Base-by-base conservation (phyloP, 768 basidiomycete genomes). In the Hebeloma cylindrosporum region DNA sequence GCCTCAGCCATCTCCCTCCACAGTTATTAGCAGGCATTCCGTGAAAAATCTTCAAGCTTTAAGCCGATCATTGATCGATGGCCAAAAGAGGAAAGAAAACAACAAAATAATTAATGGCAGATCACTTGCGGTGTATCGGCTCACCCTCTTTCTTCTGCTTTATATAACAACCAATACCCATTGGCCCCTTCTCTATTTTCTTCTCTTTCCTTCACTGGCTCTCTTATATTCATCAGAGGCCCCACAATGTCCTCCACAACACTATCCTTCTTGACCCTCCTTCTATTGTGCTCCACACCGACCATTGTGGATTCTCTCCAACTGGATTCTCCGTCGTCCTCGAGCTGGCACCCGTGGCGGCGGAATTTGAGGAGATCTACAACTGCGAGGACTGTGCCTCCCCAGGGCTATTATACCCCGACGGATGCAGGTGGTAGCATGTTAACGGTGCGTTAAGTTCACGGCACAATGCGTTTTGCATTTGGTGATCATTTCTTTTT, bases 391-490 rank as follows among this genome's bases (percentile, higher is more conserved):
- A 68, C 62, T 42, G 69, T 78, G 10, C 78, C 83, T 3, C 48
- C 71, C 5, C 58, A 62, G 30, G 88, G 87, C 2, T 93, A 75
- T 60, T 82, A 76, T 51, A 68, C 77, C 48, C 86, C 88, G 1
- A 43, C 59, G 6, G 54, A 63, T 7, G 66, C 59, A 27, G 85
- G 86, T 4, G 91, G 91, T 0, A 74, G 71, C 47, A 78, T 85
- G 78, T 65, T 91, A 3, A 85, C 86, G 14, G 89, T 91, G 53
- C 45, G 86, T 69, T 18, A 14, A 38, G 39, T 33, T 44, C 43
- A n/a, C n/a, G n/a, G n/a, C n/a, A n/a, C n/a, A n/a, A n/a, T n/a
- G n/a, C n/a, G n/a, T n/a, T n/a, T n/a, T n/a, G n/a, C n/a, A n/a
- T n/a, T n/a, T n/a, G n/a, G n/a, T n/a, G n/a, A n/a, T n/a, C n/a